Percentiles rank a stretch among this genome's conserved stretches.
Evolutionary conservation across 2,329 filamentous ascomycete genomes (phyloP).

Genomic region (Talaromyces sp.): DNA sequence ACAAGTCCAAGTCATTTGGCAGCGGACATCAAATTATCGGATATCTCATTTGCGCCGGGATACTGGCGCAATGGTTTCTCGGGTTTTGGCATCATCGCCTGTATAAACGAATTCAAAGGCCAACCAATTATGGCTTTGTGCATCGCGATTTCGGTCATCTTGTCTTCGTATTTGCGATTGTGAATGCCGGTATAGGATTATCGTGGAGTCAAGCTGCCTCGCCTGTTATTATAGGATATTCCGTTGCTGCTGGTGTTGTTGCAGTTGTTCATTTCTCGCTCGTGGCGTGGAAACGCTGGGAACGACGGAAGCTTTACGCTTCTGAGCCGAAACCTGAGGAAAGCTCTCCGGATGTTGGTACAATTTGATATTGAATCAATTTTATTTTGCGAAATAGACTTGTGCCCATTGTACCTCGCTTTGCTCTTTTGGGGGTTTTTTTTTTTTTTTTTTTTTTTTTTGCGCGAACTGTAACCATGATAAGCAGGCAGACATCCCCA

Average conservation of each 20-base stretch:
- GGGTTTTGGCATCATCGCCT: constrained; percentile 13
- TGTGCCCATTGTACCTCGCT: neutral
- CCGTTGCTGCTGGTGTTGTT: constrained; percentile 2
- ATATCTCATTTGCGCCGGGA: neutral
- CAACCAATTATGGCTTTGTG: constrained; percentile 5
- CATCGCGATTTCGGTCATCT: constrained; percentile 11
- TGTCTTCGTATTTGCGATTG: constrained; percentile 8
- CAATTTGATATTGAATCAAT: neutral
- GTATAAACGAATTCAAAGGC: constrained; percentile 5
- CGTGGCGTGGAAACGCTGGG: constrained; percentile 13
- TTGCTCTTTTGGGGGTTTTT: neutral
- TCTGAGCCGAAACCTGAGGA: neutral
- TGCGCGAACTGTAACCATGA: neutral
- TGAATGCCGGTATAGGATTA: constrained; percentile 3
- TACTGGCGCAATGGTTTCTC: constrained; percentile 9
- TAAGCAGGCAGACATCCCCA: neutral
- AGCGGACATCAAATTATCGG: constrained; percentile 8
- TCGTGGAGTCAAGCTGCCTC: constrained; percentile 8
- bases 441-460: neutral
- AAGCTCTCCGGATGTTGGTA: neutral
- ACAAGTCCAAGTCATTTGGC: constrained; percentile 5
- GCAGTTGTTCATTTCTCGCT: constrained; percentile 10
- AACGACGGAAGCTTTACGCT: neutral
- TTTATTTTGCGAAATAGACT: neutral
- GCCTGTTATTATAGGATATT: constrained; percentile 13